Evolutionary conservation across 148 eudicot genomes (phyloP), one percentile per base, ranked within the genome.

Genomic region (Chenopodium album): DNA sequence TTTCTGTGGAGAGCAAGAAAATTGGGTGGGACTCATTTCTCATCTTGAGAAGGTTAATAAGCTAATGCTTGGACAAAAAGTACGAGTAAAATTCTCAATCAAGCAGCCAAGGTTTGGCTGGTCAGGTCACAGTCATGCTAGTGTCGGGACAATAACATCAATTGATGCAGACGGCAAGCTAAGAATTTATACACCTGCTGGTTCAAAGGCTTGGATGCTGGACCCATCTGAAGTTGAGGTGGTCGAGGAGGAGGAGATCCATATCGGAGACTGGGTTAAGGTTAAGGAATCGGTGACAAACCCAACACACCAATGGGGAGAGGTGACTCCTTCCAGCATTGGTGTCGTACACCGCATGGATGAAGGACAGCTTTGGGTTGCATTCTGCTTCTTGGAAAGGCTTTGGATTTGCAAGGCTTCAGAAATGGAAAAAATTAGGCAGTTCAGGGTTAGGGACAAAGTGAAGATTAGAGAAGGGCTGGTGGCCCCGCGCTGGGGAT

Each of bases 51-150:
- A 84, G 74, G 93, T 85, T 29, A 82, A 90, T 48, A 94, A 83
- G 79, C 85, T 94, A 31, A 48, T 86, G 32, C 88, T 91, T 73
- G 99, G 99, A 77, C 94, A 94, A 75, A 92, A 85, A 66, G 94
- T 96, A 41, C 85, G 86, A 66, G 99, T 96, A 8, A 89, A 85
- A 82, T 60, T 63, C 65, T 82, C 85, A 1, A 92, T 94, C 52
- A 92, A 89, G 87, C 99, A 92, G 71, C 99, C 99, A 37, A 84
- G 99, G 79, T 96, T 94, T 80, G 98, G 99, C 20, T 96, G 99
- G 99, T 92, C 98, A 6, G 99, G 99, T 19, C 98, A 96, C 85
- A 89, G 84, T 80, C 92, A 91, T 83, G 84, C 92, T 2, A 92
- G 94, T 84, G 77, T 96, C 13, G 99, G 99, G 69, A 89, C 89